Conservation (phyloP, 148 eudicot genomes). For the Camellia japonica region DNA sequence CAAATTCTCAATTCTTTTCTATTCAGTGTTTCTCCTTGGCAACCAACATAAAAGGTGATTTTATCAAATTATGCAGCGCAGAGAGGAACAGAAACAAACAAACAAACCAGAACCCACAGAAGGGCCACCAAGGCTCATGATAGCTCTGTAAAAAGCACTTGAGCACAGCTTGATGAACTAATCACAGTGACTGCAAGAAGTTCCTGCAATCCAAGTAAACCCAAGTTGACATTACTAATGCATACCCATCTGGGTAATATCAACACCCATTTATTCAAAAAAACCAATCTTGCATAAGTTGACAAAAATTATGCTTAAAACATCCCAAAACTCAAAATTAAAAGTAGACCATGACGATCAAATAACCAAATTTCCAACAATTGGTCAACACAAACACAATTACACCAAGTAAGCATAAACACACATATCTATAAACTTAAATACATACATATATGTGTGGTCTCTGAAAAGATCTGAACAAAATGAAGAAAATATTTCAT, state of each 20-base stretch:
- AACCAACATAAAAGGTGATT: background rate
- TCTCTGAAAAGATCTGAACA: background rate
- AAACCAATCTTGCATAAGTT: background rate
- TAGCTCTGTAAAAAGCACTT: slow-evolving; percentile 13
- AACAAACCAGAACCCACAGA: slow-evolving; percentile 62
- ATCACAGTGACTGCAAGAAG: slow-evolving; percentile 1
- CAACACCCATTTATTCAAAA: background rate
- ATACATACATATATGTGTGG: background rate
- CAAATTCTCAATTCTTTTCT: background rate
- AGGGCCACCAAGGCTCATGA: slow-evolving; percentile 63
- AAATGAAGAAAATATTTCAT: background rate
- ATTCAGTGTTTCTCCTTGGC: background rate
- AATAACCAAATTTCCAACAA: background rate
- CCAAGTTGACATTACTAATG: background rate
- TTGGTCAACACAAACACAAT: background rate
- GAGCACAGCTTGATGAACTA: background rate
- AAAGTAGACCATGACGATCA: background rate
- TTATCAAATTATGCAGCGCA: background rate
- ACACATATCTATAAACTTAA: background rate
- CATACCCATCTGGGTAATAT: background rate
- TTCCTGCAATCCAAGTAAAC: slow-evolving; percentile 17
- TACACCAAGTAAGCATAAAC: background rate
- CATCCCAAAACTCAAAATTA: background rate
- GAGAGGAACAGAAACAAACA: slow-evolving; percentile 22
- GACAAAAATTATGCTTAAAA: background rate